phyloP scores from a whole-genome alignment of 257 asterid species.

The Salvia miltiorrhiza region DNA sequence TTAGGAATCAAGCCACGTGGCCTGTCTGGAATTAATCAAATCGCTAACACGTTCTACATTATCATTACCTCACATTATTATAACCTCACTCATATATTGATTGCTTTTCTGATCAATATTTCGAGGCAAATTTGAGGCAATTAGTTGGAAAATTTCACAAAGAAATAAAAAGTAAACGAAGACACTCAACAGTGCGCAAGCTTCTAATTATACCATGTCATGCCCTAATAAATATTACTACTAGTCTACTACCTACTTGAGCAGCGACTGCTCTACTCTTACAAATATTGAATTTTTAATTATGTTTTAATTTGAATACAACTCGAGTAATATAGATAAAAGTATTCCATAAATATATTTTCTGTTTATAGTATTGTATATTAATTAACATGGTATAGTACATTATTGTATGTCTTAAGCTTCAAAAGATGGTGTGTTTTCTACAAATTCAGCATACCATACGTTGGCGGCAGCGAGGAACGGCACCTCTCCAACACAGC shows the following conservation, averaged over 20 bases:
- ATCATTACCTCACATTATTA: conserved; percentile 30
- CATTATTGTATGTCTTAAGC: too few species aligned
- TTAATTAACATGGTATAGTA: too few species aligned
- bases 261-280: neutral
- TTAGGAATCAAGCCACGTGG: conserved; percentile 63
- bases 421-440: too few species aligned
- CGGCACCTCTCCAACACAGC: too few species aligned
- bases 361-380: too few species aligned
- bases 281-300: too few species aligned
- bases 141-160: neutral
- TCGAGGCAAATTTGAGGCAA: neutral
- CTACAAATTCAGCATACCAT: too few species aligned
- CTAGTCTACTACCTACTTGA: neutral
- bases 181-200: neutral
- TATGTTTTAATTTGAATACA: too few species aligned
- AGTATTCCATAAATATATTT: too few species aligned
- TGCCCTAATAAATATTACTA: neutral
- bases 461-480: too few species aligned
- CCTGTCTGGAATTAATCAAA: conserved; percentile 40
- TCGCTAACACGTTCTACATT: conserved; percentile 45
- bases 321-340: too few species aligned
- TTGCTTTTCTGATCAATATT: conserved; percentile 3
- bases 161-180: neutral
- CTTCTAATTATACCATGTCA: neutral
- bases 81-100: neutral